Evolutionary conservation across 164 flowering plant genomes (phyloP).

Genomic region (Malania oleifera): DNA sequence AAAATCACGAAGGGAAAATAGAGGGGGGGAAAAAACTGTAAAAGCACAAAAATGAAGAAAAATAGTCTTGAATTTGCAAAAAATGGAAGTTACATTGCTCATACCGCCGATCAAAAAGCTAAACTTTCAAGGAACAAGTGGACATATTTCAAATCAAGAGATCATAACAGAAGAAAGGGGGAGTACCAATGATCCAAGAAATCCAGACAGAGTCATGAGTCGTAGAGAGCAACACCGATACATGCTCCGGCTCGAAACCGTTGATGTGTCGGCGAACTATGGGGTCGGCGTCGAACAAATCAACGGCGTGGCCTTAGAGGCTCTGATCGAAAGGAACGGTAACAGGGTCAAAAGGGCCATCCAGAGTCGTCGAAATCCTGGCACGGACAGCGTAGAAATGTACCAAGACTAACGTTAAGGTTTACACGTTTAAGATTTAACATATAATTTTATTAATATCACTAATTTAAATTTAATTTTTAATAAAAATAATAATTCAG

Average conservation of each 20-base stretch:
- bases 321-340: conserved; percentile 55
- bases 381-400: conserved; percentile 1
- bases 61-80: no score
- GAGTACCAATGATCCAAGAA: conserved; percentile 87
- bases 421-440: no score
- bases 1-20: background rate
- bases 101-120: no score
- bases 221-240: conserved; percentile 66
- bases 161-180: background rate
- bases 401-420: no score
- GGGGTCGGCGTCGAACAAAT: conserved; percentile 67
- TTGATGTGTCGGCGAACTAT: conserved; percentile 41
- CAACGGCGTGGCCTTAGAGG: conserved; percentile 57
- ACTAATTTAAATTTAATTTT: no score
- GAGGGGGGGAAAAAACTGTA: background rate
- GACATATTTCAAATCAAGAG: no score
- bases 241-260: conserved; percentile 78
- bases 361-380: conserved; percentile 57
- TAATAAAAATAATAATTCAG: no score
- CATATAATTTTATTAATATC: no score
- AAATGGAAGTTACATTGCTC: no score
- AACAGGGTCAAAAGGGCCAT: conserved; percentile 71
- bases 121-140: no score
- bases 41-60: background rate
- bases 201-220: conserved; percentile 75